A percentile compares a stretch with the other conserved stretches of the same genome.
Evolutionary conservation across 768 basidiomycete genomes (phyloP).

Genomic region (Kwoniella sp.): DNA sequence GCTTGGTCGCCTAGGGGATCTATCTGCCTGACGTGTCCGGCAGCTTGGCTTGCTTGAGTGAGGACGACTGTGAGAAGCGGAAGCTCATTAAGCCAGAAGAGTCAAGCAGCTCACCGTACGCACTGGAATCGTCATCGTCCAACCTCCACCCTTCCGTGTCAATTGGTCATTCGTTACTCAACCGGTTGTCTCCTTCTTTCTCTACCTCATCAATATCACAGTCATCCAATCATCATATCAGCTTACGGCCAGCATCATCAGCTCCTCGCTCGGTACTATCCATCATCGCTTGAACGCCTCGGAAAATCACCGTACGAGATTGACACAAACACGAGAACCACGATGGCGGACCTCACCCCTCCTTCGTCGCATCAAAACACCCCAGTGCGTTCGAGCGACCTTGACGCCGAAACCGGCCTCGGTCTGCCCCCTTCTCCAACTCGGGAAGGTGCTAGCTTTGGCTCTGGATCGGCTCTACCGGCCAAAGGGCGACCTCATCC

Average conservation of each 20-base stretch:
- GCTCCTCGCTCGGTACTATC: background rate
- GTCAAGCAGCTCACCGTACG: background rate
- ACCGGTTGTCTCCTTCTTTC: background rate
- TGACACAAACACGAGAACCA: background rate
- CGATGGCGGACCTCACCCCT: slow-evolving; percentile 39
- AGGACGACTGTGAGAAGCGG: too few species aligned
- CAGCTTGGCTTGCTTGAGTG: too few species aligned
- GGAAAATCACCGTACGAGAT: too few species aligned
- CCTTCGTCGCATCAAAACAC: slow-evolving; percentile 37
- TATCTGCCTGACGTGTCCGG: too few species aligned
- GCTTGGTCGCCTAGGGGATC: too few species aligned
- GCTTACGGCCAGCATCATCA: too few species aligned
- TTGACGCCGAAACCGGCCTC: background rate
- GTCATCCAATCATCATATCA: background rate
- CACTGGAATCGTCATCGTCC: background rate
- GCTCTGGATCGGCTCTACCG: background rate
- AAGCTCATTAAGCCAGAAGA: too few species aligned
- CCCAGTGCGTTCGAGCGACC: slow-evolving; percentile 17
- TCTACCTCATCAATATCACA: background rate
- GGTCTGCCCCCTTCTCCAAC: background rate
- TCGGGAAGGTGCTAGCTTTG: background rate
- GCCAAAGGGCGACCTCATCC: slow-evolving; percentile 6
- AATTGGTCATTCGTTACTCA: background rate
- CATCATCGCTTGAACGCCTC: too few species aligned
- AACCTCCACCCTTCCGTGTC: slow-evolving; percentile 18